These are phyloP conservation scores for Beverwykella pulmonaria DNA, from an alignment of 495 filamentous ascomycete species.

Conservation along the genomic window DNA sequence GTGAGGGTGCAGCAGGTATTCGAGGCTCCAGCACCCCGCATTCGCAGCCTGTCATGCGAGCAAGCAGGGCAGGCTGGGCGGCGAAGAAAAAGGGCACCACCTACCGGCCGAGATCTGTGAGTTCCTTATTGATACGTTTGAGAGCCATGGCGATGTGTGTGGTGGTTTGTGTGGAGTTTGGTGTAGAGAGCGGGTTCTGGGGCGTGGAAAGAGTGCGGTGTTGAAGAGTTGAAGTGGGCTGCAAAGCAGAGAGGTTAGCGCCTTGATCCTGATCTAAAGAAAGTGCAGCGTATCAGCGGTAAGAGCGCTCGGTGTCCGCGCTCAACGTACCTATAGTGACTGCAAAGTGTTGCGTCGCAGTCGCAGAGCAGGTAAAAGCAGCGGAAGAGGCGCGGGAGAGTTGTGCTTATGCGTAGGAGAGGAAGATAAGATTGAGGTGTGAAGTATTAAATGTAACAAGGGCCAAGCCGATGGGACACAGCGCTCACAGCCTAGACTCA, in stretches of 20 bases:
- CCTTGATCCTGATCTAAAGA: slow-evolving; percentile 34
- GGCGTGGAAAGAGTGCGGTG: slow-evolving; percentile 28
- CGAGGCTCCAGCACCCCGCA: slow-evolving; percentile 34
- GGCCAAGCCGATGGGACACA: background rate
- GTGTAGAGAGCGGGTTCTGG: slow-evolving; percentile 11
- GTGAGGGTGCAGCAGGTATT: slow-evolving; percentile 9
- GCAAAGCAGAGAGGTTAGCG: slow-evolving; percentile 34
- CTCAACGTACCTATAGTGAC: slow-evolving; percentile 24
- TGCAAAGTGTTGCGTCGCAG: background rate
- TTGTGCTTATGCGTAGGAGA: slow-evolving; percentile 21
- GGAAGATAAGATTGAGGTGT: slow-evolving; percentile 22
- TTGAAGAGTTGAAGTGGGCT: slow-evolving; percentile 38
- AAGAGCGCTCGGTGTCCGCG: slow-evolving; percentile 20
- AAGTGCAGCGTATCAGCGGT: slow-evolving; percentile 35
- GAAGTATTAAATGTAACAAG: slow-evolving; percentile 27
- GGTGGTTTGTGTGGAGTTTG: slow-evolving; percentile 36
- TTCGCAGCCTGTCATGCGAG: slow-evolving; percentile 36
- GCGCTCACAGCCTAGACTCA: slow-evolving; percentile 25
- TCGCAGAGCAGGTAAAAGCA: background rate
- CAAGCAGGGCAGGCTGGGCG: slow-evolving; percentile 19
- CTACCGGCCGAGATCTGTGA: slow-evolving; percentile 98
- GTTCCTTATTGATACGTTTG: slow-evolving; percentile 99
- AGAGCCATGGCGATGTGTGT: slow-evolving; percentile 75
- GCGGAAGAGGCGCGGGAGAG: background rate
- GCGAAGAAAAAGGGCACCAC: slow-evolving; percentile 34